These are phyloP conservation scores for Phylloboletellus chloephorus DNA, from an alignment of 1,284 basidiomycete genomes.

Conservation along the genomic window DNA sequence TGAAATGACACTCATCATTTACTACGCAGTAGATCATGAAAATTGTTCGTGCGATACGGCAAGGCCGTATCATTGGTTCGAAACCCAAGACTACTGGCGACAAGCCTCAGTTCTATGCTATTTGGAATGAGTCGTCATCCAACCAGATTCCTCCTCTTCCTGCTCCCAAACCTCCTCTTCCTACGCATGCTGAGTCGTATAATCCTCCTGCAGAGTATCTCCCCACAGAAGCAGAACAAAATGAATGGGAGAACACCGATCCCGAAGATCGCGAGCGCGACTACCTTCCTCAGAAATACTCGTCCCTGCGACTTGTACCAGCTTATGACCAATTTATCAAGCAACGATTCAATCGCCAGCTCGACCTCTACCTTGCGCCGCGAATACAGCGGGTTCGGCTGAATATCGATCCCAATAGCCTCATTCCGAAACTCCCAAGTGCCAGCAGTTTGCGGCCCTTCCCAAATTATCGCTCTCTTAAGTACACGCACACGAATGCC, in stretches of 20 bases:
- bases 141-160: conserved; percentile 78
- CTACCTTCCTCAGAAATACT: conserved; percentile 86
- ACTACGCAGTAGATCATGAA: conserved; percentile 80
- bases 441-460: conserved; percentile 92
- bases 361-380: conserved; percentile 96
- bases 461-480: conserved; percentile 80
- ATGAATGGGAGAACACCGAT: conserved; percentile 82
- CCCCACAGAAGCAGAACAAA: conserved; percentile 81
- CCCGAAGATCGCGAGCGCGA: conserved; percentile 89
- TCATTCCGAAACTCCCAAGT: conserved; percentile 95
- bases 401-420: conserved; percentile 84
- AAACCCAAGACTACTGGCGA: conserved; percentile 74
- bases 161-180: conserved; percentile 88
- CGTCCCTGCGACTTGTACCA: conserved; percentile 83
- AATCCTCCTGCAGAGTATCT: conserved; percentile 98
- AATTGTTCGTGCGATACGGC: conserved; percentile 96
- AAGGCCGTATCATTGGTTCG: conserved; percentile 88
- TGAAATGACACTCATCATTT: conserved; percentile 6
- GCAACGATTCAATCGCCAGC: conserved; percentile 89
- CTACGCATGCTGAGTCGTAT: conserved; percentile 93
- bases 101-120: conserved; percentile 78
- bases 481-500: conserved; percentile 65
- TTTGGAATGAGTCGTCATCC: conserved; percentile 80
- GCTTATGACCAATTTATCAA: conserved; percentile 92
- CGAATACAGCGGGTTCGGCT: conserved; percentile 84